phyloP scores from a whole-genome alignment of 2,329 filamentous ascomycete species.

The Kalaharituber pfeilii region DNA sequence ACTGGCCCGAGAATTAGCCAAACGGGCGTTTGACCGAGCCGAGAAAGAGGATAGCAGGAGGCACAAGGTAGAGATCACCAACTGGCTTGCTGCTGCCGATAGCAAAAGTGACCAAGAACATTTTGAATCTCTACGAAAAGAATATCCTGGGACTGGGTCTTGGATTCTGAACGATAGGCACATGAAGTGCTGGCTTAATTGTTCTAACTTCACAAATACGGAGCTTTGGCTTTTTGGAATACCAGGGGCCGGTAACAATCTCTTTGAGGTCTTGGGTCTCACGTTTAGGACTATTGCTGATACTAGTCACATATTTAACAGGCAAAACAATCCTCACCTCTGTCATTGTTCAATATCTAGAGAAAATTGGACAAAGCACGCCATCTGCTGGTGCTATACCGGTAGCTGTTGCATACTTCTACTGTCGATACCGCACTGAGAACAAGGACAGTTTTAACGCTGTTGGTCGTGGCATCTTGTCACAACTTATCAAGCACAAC shows the following conservation, averaged over 20 bases:
- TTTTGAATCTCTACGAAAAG: constrained; percentile 8
- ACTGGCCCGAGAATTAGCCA: constrained; percentile 22
- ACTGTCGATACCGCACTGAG: constrained; percentile 27
- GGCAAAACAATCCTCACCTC: constrained; percentile 33
- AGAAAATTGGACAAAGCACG: too few relatives aligned
- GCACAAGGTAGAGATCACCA: constrained; percentile 12
- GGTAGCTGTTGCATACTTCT: constrained; percentile 28
- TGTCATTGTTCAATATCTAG: constrained; percentile 25
- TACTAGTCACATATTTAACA: constrained; percentile 18
- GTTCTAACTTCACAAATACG: neutral
- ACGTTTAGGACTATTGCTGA: neutral
- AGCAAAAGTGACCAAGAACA: constrained; percentile 20
- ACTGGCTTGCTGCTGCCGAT: constrained; percentile 19
- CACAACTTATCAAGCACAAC: constrained; percentile 24
- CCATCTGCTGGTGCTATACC: too few relatives aligned
- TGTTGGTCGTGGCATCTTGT: constrained; percentile 25
- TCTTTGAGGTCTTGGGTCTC: too few relatives aligned
- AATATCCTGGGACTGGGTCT: constrained; percentile 20
- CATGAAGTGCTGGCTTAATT: constrained; percentile 22
- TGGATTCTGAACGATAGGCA: constrained; percentile 24
- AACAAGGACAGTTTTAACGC: constrained; percentile 22
- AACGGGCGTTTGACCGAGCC: constrained; percentile 15
- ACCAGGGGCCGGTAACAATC: constrained; percentile 27
- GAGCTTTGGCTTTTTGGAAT: constrained; percentile 30
- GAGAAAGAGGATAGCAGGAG: constrained; percentile 14